Base-by-base conservation (phyloP, 441 rosid species). In the Populus hybrid region DNA sequence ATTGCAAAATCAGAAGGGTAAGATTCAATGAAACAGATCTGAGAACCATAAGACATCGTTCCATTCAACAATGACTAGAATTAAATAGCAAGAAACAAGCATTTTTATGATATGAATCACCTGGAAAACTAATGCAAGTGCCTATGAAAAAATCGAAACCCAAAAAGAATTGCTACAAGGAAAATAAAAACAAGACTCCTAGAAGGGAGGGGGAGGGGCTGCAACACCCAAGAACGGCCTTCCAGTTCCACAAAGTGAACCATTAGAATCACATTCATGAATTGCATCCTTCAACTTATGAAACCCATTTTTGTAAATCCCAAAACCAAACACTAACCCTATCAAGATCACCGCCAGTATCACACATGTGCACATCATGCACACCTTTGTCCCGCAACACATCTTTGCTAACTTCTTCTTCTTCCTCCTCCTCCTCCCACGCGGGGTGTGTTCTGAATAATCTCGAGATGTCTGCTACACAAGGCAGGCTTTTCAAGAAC, bases 291-390 rank as follows among this genome's bases (percentile, higher is more conserved):
- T 84, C 65, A 88, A 14, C 86, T 94, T 92, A 85, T 91, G 90
- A 76, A 88, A 91, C 9, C 89, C 94, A 67, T 94, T 81, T 83
- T 84, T 87, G 84, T 86, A 94, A 1, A 94, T 94, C 1, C 98
- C 97, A 80, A 94, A 94, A 0, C 98, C 98, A 74, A 92, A 94
- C n/a, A 89, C 23, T 23, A 90, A 21, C 0, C 95, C 97, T 69
- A 92, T 88, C 75, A 87, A 75, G 30, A 92, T 77, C 78, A 89
- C 89, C 67, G 87, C 91, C 46, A 89, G 75, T 3, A 90, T 82
- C 85, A 91, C 61, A 79, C 94, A 90, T 2, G 89, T 81, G 85
- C 95, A 90, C 53, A 87, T 10, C 95, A 90, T 89, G 83, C 97
- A 94, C 79, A 85, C 50, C 79, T 86, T 82, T 23, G 79, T 69